These are phyloP conservation scores for Entomophthora muscae DNA, from an alignment of 371 early-diverging fungal species.

Conservation along the genomic window DNA sequence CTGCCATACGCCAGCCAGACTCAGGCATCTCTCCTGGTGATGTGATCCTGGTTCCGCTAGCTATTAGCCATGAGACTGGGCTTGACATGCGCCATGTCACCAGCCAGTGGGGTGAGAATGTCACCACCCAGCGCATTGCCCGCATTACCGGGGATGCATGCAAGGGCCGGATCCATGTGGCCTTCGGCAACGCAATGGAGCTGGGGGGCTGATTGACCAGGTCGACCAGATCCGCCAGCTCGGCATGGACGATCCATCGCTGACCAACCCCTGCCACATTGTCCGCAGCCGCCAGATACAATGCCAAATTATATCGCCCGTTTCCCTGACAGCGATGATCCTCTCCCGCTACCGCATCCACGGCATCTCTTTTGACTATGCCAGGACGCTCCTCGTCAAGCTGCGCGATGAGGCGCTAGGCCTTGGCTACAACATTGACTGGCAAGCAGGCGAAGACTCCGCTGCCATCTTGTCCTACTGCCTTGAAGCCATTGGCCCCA, in stretches of 20 bases:
- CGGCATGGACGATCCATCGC: not conserved
- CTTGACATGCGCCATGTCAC: not conserved
- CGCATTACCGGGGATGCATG: not conserved
- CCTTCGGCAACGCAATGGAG: not conserved
- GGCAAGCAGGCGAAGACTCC: conserved; percentile 1
- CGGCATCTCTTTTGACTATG: not conserved
- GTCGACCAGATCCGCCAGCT: not conserved
- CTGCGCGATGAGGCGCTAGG: not conserved
- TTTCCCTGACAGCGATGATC: not conserved
- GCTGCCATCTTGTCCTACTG: not conserved
- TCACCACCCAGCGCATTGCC: not conserved
- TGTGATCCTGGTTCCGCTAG: not conserved
- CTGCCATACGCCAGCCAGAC: not conserved
- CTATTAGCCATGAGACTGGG: not conserved
- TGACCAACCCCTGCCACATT: conserved; percentile 2
- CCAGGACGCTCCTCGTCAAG: not conserved
- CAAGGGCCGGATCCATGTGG: not conserved
- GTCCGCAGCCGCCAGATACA: conserved; percentile 1
- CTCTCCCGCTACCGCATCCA: not conserved
- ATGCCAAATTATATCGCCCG: not conserved
- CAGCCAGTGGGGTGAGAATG: not conserved
- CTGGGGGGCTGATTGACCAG: not conserved
- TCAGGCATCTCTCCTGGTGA: not conserved
- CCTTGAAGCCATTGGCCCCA: not conserved
- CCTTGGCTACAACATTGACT: conserved; percentile 4